Percentiles rank a stretch among this genome's conserved stretches.
Conservation (phyloP, 73 alveolate species). For the Symbiodinium pilosum region DNA sequence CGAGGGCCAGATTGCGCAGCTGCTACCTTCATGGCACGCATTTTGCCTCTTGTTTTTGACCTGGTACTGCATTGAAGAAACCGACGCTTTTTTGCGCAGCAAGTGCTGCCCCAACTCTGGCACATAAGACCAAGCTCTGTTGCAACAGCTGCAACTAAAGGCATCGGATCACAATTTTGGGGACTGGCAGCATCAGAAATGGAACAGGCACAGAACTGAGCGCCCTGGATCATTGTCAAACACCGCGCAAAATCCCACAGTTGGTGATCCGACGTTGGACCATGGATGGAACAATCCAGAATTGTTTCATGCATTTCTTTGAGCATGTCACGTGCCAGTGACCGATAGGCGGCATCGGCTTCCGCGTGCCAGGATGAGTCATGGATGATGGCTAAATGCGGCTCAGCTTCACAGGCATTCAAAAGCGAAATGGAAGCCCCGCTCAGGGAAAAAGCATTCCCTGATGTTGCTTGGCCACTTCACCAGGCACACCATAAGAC, state of each 20-base stretch:
- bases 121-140: neutral
- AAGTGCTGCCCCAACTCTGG: neutral
- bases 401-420: neutral
- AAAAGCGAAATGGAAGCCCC: neutral
- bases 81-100: neutral
- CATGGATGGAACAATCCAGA: neutral
- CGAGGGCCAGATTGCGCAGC: neutral
- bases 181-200: too few species aligned
- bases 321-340: too few species aligned
- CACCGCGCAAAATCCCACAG: neutral
- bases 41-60: too few species aligned
- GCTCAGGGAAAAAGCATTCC: neutral
- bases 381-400: neutral
- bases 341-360: too few species aligned
- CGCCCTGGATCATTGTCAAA: neutral
- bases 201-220: neutral
- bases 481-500: neutral
- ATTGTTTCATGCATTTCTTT: too few species aligned
- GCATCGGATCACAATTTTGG: too few species aligned
- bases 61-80: too few species aligned
- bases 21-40: neutral
- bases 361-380: neutral
- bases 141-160: too few species aligned
- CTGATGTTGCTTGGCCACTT: neutral
- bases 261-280: neutral